phyloP scores from a whole-genome alignment of 2,329 filamentous ascomycete species.

The Blastomyces percursus region DNA sequence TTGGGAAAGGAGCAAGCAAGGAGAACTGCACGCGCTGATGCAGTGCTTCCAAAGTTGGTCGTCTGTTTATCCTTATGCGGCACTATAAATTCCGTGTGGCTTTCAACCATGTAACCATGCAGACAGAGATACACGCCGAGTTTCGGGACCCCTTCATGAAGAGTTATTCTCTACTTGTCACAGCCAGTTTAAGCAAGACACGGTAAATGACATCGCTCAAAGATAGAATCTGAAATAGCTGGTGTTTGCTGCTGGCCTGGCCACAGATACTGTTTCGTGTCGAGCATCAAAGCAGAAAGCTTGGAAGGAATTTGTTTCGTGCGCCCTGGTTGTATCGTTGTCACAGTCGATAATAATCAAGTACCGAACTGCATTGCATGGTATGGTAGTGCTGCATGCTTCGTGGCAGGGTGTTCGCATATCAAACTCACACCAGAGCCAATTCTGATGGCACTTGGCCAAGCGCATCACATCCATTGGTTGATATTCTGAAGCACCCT shows the following conservation, averaged over 20 bases:
- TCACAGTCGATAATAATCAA: background rate
- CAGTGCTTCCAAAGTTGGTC: background rate
- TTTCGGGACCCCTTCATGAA: background rate
- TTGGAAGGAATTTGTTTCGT: background rate
- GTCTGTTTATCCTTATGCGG: background rate
- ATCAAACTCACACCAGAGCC: background rate
- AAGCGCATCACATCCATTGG: background rate
- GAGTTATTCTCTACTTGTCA: background rate
- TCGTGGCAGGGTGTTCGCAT: background rate
- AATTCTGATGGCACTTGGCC: constrained; percentile 3
- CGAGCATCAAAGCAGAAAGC: background rate
- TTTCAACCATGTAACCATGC: background rate
- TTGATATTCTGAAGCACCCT: background rate
- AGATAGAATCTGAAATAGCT: background rate
- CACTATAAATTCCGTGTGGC: background rate
- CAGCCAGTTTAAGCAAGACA: background rate
- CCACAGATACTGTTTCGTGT: background rate
- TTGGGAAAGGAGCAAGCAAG: background rate
- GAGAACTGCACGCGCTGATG: background rate
- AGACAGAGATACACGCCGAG: background rate
- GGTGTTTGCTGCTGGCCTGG: background rate
- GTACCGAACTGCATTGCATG: background rate
- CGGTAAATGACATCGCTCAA: background rate
- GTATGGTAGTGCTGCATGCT: background rate
- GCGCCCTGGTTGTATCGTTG: background rate